Conservation (phyloP, 2,329 filamentous ascomycete species). For the Teratosphaeria gauchensis region DNA sequence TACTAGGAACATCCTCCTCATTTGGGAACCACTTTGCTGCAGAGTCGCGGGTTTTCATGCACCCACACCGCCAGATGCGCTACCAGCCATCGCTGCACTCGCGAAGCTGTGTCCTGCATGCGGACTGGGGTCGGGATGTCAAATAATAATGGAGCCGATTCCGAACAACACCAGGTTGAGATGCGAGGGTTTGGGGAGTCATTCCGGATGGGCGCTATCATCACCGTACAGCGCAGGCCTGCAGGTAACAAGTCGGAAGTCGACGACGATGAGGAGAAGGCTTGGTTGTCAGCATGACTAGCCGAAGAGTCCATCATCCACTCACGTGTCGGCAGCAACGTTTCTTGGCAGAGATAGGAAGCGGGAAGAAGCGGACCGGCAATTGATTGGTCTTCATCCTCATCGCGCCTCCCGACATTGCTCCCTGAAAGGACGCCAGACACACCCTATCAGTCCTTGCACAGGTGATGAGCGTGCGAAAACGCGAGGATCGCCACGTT, state of each 20-base stretch:
- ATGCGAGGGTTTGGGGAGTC: background rate
- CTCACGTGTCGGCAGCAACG: background rate
- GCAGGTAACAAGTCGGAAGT: background rate
- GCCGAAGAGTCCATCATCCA: background rate
- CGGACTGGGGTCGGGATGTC: background rate
- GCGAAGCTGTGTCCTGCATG: background rate
- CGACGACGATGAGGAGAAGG: background rate
- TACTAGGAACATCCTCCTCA: background rate
- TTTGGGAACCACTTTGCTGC: background rate
- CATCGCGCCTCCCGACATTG: no score
- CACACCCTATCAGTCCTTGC: no score
- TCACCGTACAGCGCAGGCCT: background rate
- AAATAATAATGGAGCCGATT: background rate
- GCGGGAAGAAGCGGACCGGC: background rate
- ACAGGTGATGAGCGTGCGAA: no score
- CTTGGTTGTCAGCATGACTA: background rate
- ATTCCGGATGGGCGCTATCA: no score
- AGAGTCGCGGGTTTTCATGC: background rate
- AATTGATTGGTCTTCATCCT: background rate
- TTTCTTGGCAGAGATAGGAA: background rate
- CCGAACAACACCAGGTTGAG: background rate
- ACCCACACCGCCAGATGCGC: background rate
- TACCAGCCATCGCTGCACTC: background rate
- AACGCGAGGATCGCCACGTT: background rate
- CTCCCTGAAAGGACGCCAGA: no score